Conservation (phyloP, 768 basidiomycete species). For the Hypholoma sublateritium region DNA sequence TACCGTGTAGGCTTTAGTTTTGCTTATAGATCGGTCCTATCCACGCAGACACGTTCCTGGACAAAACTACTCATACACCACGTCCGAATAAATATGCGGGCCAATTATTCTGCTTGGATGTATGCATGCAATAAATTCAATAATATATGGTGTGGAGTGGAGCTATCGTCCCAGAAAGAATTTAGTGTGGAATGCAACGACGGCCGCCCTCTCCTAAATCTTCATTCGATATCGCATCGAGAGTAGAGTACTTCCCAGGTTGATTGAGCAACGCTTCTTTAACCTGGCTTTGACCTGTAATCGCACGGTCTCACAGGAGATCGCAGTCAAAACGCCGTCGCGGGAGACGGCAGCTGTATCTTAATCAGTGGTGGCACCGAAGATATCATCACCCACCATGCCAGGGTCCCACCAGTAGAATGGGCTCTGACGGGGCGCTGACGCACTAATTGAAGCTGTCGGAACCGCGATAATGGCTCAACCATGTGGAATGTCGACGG, state of each 20-base stretch:
- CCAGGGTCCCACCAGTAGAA: background rate
- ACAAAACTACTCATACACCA: background rate
- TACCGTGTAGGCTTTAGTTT: background rate
- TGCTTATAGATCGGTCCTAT: background rate
- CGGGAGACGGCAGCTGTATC: background rate
- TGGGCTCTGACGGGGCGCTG: background rate
- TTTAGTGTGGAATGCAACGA: background rate
- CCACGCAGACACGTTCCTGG: background rate
- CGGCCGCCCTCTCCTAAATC: too few species aligned
- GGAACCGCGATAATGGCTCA: conserved; percentile 4
- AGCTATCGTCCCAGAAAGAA: background rate
- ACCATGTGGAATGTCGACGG: conserved; percentile 1
- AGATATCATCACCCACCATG: background rate
- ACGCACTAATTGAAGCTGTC: background rate
- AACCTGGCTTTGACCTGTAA: background rate
- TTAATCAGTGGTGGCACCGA: background rate
- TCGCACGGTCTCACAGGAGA: background rate
- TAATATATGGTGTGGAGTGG: background rate
- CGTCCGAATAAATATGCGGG: background rate
- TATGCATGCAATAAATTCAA: background rate
- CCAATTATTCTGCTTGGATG: background rate
- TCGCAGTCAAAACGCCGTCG: background rate
- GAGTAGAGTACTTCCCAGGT: background rate
- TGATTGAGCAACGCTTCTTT: background rate
- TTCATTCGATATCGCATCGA: too few species aligned